Percentiles rank a stretch among this genome's conserved stretches.
These are phyloP conservation scores for Eutypella sp. DNA, from an alignment of 2,329 filamentous ascomycete species.

Conservation along the genomic window DNA sequence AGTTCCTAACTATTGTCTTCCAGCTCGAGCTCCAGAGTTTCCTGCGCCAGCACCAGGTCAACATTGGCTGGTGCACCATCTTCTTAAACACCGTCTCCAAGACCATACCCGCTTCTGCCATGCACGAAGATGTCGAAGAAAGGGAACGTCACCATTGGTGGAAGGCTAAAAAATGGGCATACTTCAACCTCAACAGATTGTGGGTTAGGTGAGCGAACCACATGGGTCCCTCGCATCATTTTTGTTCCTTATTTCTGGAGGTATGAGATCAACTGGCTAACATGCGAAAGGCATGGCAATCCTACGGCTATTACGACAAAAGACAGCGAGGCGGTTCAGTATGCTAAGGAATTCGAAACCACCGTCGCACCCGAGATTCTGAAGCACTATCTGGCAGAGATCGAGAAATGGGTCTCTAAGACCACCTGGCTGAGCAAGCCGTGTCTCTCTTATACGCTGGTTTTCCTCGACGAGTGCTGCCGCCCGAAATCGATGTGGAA, in stretches of 20 bases:
- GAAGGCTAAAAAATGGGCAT: constrained; percentile 99
- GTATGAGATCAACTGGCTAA: constrained; percentile 18
- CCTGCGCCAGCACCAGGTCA: constrained; percentile 73
- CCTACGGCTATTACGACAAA: constrained; percentile 71
- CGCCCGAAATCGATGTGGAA: constrained; percentile 97
- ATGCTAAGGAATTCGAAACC: constrained; percentile 84
- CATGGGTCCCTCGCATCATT: neutral
- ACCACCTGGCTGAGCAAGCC: constrained; percentile 92
- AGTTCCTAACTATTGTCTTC: constrained; percentile 13
- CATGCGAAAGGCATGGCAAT: constrained; percentile 72
- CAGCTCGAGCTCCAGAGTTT: constrained; percentile 81
- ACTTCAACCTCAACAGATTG: constrained; percentile 92
- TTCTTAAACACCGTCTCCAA: constrained; percentile 90
- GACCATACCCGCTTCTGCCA: constrained; percentile 69
- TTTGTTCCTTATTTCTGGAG: constrained; percentile 7
- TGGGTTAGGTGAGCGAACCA: constrained; percentile 72
- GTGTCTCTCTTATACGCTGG: constrained; percentile 86
- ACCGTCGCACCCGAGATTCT: constrained; percentile 95
- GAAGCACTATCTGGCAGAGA: constrained; percentile 88
- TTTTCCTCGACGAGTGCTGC: constrained; percentile 95
- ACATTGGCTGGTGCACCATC: constrained; percentile 93
- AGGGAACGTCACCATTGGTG: constrained; percentile 96
- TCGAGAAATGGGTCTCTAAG: constrained; percentile 97
- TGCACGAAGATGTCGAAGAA: constrained; percentile 75
- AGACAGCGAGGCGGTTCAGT: constrained; percentile 70